Conservation (phyloP, 495 filamentous ascomycete species). For the Evernia prunastri region DNA sequence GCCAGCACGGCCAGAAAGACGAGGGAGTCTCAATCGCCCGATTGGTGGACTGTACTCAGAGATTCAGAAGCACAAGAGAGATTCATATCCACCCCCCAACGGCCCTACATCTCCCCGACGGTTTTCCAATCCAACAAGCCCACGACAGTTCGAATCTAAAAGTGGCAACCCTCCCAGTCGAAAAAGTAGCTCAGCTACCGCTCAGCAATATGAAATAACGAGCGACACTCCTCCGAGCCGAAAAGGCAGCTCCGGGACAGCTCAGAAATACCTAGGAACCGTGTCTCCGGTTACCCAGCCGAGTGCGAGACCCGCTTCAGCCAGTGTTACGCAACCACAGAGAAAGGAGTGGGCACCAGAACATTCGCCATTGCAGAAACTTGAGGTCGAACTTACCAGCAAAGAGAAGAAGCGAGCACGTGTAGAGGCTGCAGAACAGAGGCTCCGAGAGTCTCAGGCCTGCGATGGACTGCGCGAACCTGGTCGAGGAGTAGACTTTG, state of each 20-base stretch:
- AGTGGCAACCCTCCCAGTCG: slow-evolving; percentile 7
- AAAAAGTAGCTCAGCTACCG: slow-evolving; percentile 7
- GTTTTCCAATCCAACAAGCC: slow-evolving; percentile 20
- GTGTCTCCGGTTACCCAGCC: slow-evolving; percentile 26
- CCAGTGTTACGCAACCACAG: slow-evolving; percentile 26
- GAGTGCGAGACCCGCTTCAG: slow-evolving; percentile 36
- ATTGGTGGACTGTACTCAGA: slow-evolving; percentile 25
- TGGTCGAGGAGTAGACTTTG: neutral
- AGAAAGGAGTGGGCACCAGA: slow-evolving; percentile 58
- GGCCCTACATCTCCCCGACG: slow-evolving; percentile 18
- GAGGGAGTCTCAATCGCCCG: slow-evolving; percentile 23
- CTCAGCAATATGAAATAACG: slow-evolving; percentile 9
- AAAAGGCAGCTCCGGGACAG: slow-evolving; percentile 25
- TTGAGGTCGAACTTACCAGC: slow-evolving; percentile 84
- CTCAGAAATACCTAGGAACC: neutral
- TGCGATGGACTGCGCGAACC: slow-evolving; percentile 11
- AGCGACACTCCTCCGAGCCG: slow-evolving; percentile 4
- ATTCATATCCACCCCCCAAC: slow-evolving; percentile 21
- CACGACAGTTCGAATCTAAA: slow-evolving; percentile 12
- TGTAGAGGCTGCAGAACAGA: slow-evolving; percentile 69
- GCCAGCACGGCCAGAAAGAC: slow-evolving; percentile 14
- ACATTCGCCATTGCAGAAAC: slow-evolving; percentile 82
- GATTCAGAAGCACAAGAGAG: slow-evolving; percentile 23
- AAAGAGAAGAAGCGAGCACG: slow-evolving; percentile 85
- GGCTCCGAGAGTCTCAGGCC: slow-evolving; percentile 45